Evolutionary conservation across 257 asterid genomes (phyloP).

Genomic region (Solanum lignicaule): DNA sequence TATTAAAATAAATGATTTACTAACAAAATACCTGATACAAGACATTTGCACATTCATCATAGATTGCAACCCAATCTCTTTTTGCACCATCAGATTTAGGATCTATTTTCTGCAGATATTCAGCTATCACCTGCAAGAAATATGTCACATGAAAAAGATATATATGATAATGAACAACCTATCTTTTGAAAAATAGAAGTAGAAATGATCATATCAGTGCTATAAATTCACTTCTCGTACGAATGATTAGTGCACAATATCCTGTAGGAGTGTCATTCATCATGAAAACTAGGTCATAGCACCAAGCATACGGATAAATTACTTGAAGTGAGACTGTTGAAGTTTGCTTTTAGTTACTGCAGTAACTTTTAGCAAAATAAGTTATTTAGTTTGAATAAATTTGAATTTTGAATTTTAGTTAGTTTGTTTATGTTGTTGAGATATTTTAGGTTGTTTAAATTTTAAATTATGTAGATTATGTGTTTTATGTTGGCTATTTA

Average conservation of each 20-base stretch:
- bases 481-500: too few relatives aligned
- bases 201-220: background rate
- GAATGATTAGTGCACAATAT: background rate
- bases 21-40: constrained; percentile 57
- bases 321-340: background rate
- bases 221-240: background rate
- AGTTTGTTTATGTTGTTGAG: too few relatives aligned
- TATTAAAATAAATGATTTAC: background rate
- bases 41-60: constrained; percentile 94
- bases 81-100: constrained; percentile 99
- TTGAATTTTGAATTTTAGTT: too few relatives aligned
- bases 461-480: too few relatives aligned
- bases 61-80: constrained; percentile 98
- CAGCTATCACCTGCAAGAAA: constrained; percentile 75
- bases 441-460: too few relatives aligned
- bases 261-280: background rate
- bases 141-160: constrained; percentile 2
- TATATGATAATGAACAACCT: background rate
- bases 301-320: background rate
- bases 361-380: too few relatives aligned
- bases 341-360: too few relatives aligned
- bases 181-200: background rate
- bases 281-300: background rate
- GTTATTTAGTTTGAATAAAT: too few relatives aligned
- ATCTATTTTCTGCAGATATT: constrained; percentile 91